These are phyloP conservation scores for Fusarium liriodendri DNA, from an alignment of 2,329 filamentous ascomycete genomes.

Conservation along the genomic window DNA sequence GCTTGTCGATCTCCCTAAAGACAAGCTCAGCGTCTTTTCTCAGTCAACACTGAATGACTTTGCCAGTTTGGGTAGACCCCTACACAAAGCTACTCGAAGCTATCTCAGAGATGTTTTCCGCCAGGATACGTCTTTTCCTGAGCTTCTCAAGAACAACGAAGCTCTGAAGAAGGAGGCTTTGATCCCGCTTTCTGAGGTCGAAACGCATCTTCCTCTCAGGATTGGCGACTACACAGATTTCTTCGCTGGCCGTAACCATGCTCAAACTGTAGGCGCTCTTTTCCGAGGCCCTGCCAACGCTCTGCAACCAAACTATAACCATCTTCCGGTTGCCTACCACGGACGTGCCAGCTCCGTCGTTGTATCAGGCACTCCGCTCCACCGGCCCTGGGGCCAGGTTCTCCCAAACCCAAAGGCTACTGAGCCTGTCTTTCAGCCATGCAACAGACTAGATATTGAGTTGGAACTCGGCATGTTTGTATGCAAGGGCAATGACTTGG, in stretches of 20 bases:
- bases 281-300: slow-evolving; percentile 80
- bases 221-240: slow-evolving; percentile 90
- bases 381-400: slow-evolving; percentile 79
- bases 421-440: slow-evolving; percentile 68
- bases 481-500: slow-evolving; percentile 72
- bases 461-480: slow-evolving; percentile 82
- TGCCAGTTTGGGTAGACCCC: slow-evolving; percentile 68
- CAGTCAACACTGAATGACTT: slow-evolving; percentile 47
- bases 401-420: slow-evolving; percentile 58
- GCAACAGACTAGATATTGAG: slow-evolving; percentile 76
- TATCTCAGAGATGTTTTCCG: slow-evolving; percentile 72
- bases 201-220: slow-evolving; percentile 77
- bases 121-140: slow-evolving; percentile 60
- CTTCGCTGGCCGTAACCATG: slow-evolving; percentile 82
- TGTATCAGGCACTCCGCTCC: slow-evolving; percentile 77
- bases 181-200: slow-evolving; percentile 56
- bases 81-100: slow-evolving; percentile 75
- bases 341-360: slow-evolving; percentile 81
- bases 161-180: slow-evolving; percentile 45
- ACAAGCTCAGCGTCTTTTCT: slow-evolving; percentile 43
- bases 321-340: slow-evolving; percentile 84
- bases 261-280: slow-evolving; percentile 74
- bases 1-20: slow-evolving; percentile 38
- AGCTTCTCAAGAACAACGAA: slow-evolving; percentile 51
- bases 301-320: slow-evolving; percentile 83